Percentiles rank a stretch among this genome's conserved stretches.
Evolutionary conservation across 306 rosid species (phyloP).

Genomic region (apple (Malus domestica)): ASM211411v1 NC_041797.1:1762501-1763000

Average conservation of each 20-base stretch:
- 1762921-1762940: conserved; percentile 51
- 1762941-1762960: conserved; percentile 42
- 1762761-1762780: conserved; percentile 76
- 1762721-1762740: conserved; percentile 76
- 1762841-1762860: conserved; percentile 53
- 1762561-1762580: conserved; percentile 71
- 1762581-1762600: conserved; percentile 81
- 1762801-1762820: conserved; percentile 45
- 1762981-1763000: conserved; percentile 51
- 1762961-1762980: conserved; percentile 60
- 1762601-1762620: conserved; percentile 74
- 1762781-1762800: conserved; percentile 38
- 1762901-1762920: conserved; percentile 57
- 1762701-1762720: conserved; percentile 42
- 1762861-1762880: conserved; percentile 53
- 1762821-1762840: conserved; percentile 36
- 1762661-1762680: conserved; percentile 65
- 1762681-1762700: conserved; percentile 61
- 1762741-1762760: conserved; percentile 66
- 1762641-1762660: conserved; percentile 67
- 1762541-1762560: conserved; percentile 85
- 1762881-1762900: conserved; percentile 45
- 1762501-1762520: conserved; percentile 78
- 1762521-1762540: conserved; percentile 62
- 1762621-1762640: conserved; percentile 87